Base-by-base conservation (phyloP, 306 rosid species). In the Trifolium dubium region DNA sequence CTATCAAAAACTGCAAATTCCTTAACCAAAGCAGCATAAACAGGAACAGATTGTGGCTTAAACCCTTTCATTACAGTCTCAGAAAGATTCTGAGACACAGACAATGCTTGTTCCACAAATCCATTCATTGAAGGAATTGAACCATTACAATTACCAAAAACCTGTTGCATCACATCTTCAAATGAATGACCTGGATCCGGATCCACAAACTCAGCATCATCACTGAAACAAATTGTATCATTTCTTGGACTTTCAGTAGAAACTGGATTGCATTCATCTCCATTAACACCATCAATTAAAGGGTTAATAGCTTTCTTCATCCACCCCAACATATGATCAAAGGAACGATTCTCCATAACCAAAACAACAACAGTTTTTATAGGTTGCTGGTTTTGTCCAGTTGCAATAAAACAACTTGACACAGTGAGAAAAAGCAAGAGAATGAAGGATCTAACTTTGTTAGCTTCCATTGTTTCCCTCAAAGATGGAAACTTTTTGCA, bases 121-220 rank as follows among this genome's bases (percentile, higher is more conserved):
- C 99, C 99, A 80, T 85, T 49, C 99, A 95, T 95, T 13, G 98
- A 88, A 73, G 98, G 99, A 49, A 87, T 49, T 9, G 95, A 67
- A 41, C 83, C 72, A 35, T 32, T 32, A 41, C 83, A 69, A 35
- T 32, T 32, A 28, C 99, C 99, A 54, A 95, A 95, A 60, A 95
- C 98, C 83, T 95, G 99, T 39, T 88, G 85, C 47, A 80, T 71
- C 14, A 95, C 99, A 18, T 79, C 99, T 23, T 95, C 98, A 69
- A 95, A 95, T 0, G 99, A 92, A 76, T 95, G 99, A 0, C 99
- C 98, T 9, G 98, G 99, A 90, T 95, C 98, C 83, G 99, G 99
- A 86, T 95, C 99, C 85, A 95, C 98, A 40, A 88, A 94, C 79
- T 90, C 92, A 0, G 99, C 96, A 64, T 89, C 98, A 62, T 92